phyloP scores from a whole-genome alignment of 2,329 filamentous ascomycete species.

The Aspergillus ochraceoroseus region DNA sequence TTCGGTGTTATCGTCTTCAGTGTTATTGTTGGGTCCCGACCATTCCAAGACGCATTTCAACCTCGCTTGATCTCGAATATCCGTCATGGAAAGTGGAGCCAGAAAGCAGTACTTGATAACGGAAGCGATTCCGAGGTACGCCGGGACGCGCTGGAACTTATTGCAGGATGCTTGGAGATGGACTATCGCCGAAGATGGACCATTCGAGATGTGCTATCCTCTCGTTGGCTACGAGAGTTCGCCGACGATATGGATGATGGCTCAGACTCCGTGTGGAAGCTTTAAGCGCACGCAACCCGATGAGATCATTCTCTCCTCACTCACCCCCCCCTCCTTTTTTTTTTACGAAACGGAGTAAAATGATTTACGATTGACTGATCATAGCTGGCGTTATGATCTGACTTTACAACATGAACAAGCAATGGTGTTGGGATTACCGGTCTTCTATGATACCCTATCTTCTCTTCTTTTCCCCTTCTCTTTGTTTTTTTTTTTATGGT shows the following conservation, averaged over 20 bases:
- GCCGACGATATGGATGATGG: slow-evolving; percentile 31
- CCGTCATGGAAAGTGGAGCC: slow-evolving; percentile 55
- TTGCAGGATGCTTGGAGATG: slow-evolving; percentile 57
- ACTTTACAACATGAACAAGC: slow-evolving; percentile 17
- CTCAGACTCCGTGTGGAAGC: slow-evolving; percentile 35
- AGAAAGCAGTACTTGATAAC: slow-evolving; percentile 46
- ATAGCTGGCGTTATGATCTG: slow-evolving; percentile 18
- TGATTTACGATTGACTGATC: slow-evolving; percentile 18
- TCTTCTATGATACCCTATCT: slow-evolving; percentile 33
- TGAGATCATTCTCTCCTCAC: background rate
- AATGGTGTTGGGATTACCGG: slow-evolving; percentile 24
- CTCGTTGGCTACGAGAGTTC: slow-evolving; percentile 51
- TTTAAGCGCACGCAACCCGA: slow-evolving; percentile 25
- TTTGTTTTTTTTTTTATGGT: slow-evolving; percentile 4
- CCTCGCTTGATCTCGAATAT: slow-evolving; percentile 58
- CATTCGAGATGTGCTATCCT: slow-evolving; percentile 53
- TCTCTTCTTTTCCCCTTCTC: slow-evolving; percentile 12
- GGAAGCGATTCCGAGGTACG: slow-evolving; percentile 34
- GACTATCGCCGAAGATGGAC: slow-evolving; percentile 54
- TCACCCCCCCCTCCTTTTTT: too few relatives aligned
- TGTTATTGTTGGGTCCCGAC: slow-evolving; percentile 56
- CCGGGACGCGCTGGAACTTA: slow-evolving; percentile 51
- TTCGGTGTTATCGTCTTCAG: slow-evolving; percentile 61
- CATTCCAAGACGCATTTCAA: slow-evolving; percentile 58
- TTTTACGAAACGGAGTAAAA: too few relatives aligned